These are phyloP conservation scores for Capsicum baccatum DNA, from an alignment of 257 asterid species.

Conservation along the genomic window DNA sequence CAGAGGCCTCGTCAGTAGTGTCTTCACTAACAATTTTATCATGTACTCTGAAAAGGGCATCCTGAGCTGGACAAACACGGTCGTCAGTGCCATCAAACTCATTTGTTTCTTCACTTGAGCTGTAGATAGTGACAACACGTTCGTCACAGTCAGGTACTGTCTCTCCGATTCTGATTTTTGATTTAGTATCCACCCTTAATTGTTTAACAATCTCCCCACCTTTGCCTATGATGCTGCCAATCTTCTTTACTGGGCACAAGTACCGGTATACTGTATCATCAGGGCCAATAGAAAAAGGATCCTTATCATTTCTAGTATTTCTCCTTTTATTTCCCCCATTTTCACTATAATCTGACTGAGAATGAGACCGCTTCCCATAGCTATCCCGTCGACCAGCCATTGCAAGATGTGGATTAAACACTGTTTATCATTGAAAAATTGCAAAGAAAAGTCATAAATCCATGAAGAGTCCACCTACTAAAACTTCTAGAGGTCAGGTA, in stretches of 20 bases:
- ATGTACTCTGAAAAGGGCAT: conserved; percentile 40
- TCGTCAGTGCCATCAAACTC: conserved; percentile 34
- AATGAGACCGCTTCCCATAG: conserved; percentile 35
- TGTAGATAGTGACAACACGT: conserved; percentile 41
- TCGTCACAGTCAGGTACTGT: conserved; percentile 37
- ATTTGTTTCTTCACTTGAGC: conserved; percentile 41
- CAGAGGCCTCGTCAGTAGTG: conserved; percentile 32
- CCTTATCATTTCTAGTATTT: conserved; percentile 29
- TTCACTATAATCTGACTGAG: conserved; percentile 30
- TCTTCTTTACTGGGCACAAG: conserved; percentile 36
- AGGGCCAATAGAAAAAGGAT: conserved; percentile 36
- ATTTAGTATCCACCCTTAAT: conserved; percentile 38
- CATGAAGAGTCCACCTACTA: neutral
- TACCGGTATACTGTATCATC: conserved; percentile 41
- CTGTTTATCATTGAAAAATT: neutral
- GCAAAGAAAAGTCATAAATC: neutral
- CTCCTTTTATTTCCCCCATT: conserved; percentile 35
- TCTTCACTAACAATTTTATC: conserved; percentile 37
- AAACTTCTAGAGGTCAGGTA: neutral
- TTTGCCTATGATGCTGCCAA: conserved; percentile 41
- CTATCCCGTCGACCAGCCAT: conserved; percentile 40
- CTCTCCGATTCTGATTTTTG: conserved; percentile 41
- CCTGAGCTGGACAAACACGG: conserved; percentile 38
- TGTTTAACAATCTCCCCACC: conserved; percentile 43
- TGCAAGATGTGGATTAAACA: neutral